Evolutionary conservation across 2,329 filamentous ascomycete genomes (phyloP).

Genomic region (Colletotrichum salicis): DNA sequence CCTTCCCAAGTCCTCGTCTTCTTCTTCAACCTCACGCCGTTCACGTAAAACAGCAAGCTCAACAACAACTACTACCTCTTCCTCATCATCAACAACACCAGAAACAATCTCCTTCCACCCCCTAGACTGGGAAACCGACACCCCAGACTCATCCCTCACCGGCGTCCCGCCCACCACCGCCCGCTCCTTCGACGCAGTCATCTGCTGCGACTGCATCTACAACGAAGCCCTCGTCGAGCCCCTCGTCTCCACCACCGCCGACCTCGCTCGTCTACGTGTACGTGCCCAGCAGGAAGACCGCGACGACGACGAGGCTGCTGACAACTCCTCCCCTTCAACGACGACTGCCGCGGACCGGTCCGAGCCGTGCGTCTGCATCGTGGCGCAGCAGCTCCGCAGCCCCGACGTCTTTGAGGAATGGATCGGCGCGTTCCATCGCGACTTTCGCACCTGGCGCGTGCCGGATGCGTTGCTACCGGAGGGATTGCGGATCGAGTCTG

Average conservation of each 20-base stretch:
- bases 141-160: slow-evolving; percentile 58
- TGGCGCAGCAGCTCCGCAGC: slow-evolving; percentile 90
- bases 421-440: slow-evolving; percentile 73
- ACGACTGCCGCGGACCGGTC: slow-evolving; percentile 29
- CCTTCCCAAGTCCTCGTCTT: slow-evolving; percentile 26
- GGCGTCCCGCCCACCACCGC: slow-evolving; percentile 40
- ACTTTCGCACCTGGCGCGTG: slow-evolving; percentile 82
- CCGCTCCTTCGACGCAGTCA: slow-evolving; percentile 73
- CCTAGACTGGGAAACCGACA: slow-evolving; percentile 85
- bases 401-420: slow-evolving; percentile 87
- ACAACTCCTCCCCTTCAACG: slow-evolving; percentile 22
- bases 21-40: slow-evolving; percentile 15
- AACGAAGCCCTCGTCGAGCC: slow-evolving; percentile 87
- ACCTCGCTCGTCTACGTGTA: slow-evolving; percentile 73
- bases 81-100: slow-evolving; percentile 13
- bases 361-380: slow-evolving; percentile 75
- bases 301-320: slow-evolving; percentile 5
- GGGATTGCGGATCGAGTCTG: slow-evolving; percentile 70
- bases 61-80: not conserved
- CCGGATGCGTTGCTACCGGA: slow-evolving; percentile 70
- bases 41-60: slow-evolving; percentile 32
- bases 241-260: slow-evolving; percentile 82
- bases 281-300: not conserved
- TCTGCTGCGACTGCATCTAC: slow-evolving; percentile 95
- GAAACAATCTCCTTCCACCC: slow-evolving; percentile 65